Percentiles rank a stretch among this genome's conserved stretches.
These are phyloP conservation scores for Allantophomopsis cytisporea DNA, from an alignment of 2,329 filamentous ascomycete species.

Conservation along the genomic window DNA sequence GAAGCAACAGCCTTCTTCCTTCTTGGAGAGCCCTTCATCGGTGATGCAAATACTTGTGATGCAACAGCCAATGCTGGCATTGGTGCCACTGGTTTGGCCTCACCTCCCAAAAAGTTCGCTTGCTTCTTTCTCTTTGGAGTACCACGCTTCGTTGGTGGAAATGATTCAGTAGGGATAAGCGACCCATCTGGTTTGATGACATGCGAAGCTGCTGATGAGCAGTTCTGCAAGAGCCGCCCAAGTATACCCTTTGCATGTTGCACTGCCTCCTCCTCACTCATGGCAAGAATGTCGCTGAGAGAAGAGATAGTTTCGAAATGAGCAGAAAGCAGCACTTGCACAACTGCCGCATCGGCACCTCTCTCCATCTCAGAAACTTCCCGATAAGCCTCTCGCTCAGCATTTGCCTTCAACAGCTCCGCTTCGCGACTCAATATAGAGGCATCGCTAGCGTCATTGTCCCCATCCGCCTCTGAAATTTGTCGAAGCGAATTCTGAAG, in stretches of 20 bases:
- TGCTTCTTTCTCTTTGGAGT: constrained; percentile 65
- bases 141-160: constrained; percentile 56
- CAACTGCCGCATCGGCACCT: constrained; percentile 58
- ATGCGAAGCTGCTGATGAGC: constrained; percentile 61
- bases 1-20: constrained; percentile 52
- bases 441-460: constrained; percentile 53
- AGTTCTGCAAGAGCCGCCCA: constrained; percentile 62
- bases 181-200: constrained; percentile 82
- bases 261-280: constrained; percentile 76
- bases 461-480: constrained; percentile 55
- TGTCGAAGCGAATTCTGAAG: constrained; percentile 75
- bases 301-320: constrained; percentile 87
- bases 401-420: constrained; percentile 72
- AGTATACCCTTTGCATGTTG: constrained; percentile 67
- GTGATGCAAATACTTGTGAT: constrained; percentile 35
- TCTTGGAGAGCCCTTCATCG: constrained; percentile 67
- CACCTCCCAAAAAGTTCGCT: constrained; percentile 17
- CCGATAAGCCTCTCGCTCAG: constrained; percentile 64
- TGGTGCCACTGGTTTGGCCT: constrained; percentile 13
- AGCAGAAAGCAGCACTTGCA: constrained; percentile 75
- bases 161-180: constrained; percentile 43
- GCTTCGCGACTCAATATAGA: constrained; percentile 67
- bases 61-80: constrained; percentile 19
- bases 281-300: constrained; percentile 65
- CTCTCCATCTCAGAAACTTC: constrained; percentile 78